These are phyloP conservation scores for Sporothrix variecibatus DNA, from an alignment of 2,329 filamentous ascomycete genomes.

Conservation along the genomic window DNA sequence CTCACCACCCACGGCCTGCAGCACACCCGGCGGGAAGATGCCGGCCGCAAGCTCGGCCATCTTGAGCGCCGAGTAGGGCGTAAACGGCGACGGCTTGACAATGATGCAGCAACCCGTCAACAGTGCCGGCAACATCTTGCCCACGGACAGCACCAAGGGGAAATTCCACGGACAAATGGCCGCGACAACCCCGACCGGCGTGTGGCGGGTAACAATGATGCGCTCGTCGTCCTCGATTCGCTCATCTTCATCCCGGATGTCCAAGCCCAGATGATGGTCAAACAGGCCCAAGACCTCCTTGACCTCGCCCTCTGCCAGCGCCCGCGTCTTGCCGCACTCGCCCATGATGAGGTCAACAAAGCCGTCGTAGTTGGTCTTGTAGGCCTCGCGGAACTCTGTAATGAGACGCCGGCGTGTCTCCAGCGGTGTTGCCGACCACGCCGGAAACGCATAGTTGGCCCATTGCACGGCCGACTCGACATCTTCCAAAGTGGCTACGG, in stretches of 20 bases:
- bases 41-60: conserved; percentile 57
- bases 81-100: conserved; percentile 56
- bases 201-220: background rate
- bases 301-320: background rate
- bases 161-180: background rate
- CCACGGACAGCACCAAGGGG: background rate
- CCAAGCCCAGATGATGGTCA: background rate
- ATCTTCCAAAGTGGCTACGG: background rate
- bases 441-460: background rate
- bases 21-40: conserved; percentile 63
- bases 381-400: background rate
- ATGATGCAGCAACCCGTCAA: background rate
- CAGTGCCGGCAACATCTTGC: background rate
- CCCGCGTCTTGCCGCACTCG: background rate
- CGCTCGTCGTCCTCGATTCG: background rate
- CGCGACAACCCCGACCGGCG: background rate
- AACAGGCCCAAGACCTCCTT: background rate
- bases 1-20: conserved; percentile 63
- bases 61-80: conserved; percentile 61
- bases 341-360: background rate
- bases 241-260: background rate
- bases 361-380: background rate
- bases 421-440: background rate
- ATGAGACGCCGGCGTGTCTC: background rate
- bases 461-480: background rate